Evolutionary conservation across 2,329 filamentous ascomycete genomes (phyloP), one percentile per base, ranked within the genome.

Genomic region (Aspergillus fischeri): DNA sequence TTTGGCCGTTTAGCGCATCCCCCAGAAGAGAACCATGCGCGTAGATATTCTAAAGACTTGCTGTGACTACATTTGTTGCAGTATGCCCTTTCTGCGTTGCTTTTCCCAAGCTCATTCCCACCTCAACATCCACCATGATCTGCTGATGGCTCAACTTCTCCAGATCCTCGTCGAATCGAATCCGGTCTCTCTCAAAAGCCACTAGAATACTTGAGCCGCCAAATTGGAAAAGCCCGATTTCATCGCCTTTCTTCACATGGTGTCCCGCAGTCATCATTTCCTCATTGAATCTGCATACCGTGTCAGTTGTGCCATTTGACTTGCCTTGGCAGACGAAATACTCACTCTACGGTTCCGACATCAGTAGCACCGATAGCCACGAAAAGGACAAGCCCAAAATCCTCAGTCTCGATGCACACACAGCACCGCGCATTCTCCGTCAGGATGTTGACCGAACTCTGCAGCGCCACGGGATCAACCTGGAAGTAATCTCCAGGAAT

Each of bases 401-500:
- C 69, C 56, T 70, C 63, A 3, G 66, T 73, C 29, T 73, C 68
- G 52, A 77, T 73, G n/a, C 70, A 63, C 2, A 78, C 59, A 49
- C 67, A 76, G 47, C 68, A 68, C 42, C 75, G 59, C n/a, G 72
- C 70, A 59, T 77, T 78, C 6, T 63, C 60, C 6, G 73, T 75
- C 56, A 77, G 56, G 24, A 77, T 74, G 53, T 77, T 70, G 20
- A 77, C 68, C 38, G 63, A 54, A 51, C 70, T 75, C 45, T 62
- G 60, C 20, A 74, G 50, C 11, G 63, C 66, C 17, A 70, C 28
- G 7, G 77, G 73, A 60, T 78, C 75, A 27, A 79, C 75, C 44
- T 76, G 69, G 53, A 78, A 79, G 58, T 78, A 78, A 49, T 76
- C 72, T 0, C 77, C 77, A 0, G 75, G 73, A 17, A 79, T 72